Base-by-base conservation (phyloP, 116 monocot species). In the Iris pallida region DNA sequence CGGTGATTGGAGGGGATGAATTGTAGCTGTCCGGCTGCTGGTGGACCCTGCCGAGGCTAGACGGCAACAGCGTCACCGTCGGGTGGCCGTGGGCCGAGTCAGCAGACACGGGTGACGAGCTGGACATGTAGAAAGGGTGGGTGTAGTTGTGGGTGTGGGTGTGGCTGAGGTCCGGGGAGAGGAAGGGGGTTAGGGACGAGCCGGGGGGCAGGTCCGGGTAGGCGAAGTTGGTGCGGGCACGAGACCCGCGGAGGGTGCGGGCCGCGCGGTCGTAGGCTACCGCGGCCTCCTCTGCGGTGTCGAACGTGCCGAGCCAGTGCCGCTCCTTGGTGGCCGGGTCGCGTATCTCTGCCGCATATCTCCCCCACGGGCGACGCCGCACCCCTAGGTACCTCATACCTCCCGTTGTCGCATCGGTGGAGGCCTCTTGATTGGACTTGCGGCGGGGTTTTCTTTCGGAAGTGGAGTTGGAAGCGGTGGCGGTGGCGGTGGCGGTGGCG, bases 291-390 rank as follows among this genome's bases (percentile, higher is more conserved):
- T 75, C 75, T 16, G 75, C 75, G 1, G 75, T 75, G 75, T 75
- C 75, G 48, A 75, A 75, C 4, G 75, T 75, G 16, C 75, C 75
- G 8, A 75, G 75, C 75, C 75, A 75, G 68, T 68, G 75, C 13
- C 75, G 66, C 14, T 68, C 75, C 43, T 75, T 75, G 0, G 75
- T 75, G 40, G 68, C 68, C 45, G 61, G 75, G 45, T 75, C 61
- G n/a, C 75, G 75, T 43, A 75, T 75, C 55, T 75, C 75, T 0
- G 75, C 68, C 1, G 75, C 75, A 53, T 75, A 75, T 3, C 75
- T 59, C 6, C 75, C 75, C 75, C 75, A 75, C 6, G 75, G 75
- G 7, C 75, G 59, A 3, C 75, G 75, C 1, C 75, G 75, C 16
- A 75, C 75, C 8, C 75, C 75, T 0, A 75, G 53, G 54, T 75